Conservation (phyloP, 1,139 yeast genomes). For the Blastobotrys serpentis region DNA sequence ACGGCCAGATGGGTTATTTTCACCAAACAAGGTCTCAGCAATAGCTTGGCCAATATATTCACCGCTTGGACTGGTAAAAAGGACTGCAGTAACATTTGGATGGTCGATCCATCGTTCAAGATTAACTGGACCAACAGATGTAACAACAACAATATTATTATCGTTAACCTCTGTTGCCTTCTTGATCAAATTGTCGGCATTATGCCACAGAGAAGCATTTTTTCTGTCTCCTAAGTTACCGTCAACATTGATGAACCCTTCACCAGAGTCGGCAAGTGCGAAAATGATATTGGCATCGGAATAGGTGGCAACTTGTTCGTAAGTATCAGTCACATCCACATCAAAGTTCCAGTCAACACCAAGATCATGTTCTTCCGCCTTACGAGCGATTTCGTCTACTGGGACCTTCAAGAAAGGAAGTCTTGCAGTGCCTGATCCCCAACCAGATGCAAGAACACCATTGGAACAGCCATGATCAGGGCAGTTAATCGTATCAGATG, state of each 20-base stretch:
- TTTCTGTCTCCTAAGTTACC: conserved; percentile 51
- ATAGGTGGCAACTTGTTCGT: conserved; percentile 45
- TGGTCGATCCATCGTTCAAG: conserved; percentile 60
- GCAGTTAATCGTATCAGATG: not conserved
- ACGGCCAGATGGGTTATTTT: conserved; percentile 59
- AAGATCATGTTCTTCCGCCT: conserved; percentile 30
- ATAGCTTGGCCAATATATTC: conserved; percentile 52
- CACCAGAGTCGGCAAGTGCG: conserved; percentile 52
- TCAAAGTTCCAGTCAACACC: conserved; percentile 48
- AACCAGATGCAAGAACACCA: conserved; percentile 20
- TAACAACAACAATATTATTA: conserved; percentile 58
- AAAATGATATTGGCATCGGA: conserved; percentile 56
- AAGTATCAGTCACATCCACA: conserved; percentile 52
- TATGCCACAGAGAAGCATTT: conserved; percentile 57
- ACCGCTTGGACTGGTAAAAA: conserved; percentile 58
- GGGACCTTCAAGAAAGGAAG: conserved; percentile 11
- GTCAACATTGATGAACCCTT: conserved; percentile 49
- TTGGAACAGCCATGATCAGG: conserved; percentile 13
- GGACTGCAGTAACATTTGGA: conserved; percentile 56
- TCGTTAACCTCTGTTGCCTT: conserved; percentile 50
- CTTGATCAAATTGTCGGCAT: conserved; percentile 55
- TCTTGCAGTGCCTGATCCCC: conserved; percentile 20
- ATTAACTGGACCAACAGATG: conserved; percentile 60
- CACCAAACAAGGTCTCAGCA: conserved; percentile 56
- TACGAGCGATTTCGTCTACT: not conserved